Evolutionary conservation across 2,329 filamentous ascomycete genomes (phyloP).

Genomic region (Beauveria varroae): DNA sequence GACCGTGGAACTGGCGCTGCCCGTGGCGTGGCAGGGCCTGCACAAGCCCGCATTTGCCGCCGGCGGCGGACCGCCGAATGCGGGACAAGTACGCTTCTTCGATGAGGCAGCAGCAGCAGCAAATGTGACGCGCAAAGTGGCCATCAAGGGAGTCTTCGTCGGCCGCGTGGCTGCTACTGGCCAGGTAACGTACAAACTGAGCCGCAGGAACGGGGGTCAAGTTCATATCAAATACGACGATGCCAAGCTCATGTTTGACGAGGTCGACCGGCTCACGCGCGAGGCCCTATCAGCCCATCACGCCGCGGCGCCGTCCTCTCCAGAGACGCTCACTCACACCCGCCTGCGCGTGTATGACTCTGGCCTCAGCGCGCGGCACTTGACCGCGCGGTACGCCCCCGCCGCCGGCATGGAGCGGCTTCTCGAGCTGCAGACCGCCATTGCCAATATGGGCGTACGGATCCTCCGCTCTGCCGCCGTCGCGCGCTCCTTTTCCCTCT

Average conservation of each 20-base stretch:
- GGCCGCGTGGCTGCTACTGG: not conserved
- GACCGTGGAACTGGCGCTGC: conserved; percentile 21
- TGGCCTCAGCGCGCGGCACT: conserved; percentile 13
- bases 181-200: not conserved
- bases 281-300: not conserved
- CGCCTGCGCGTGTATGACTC: conserved; percentile 17
- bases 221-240: conserved; percentile 18
- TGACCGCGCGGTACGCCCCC: not conserved
- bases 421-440: not conserved
- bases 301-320: not conserved
- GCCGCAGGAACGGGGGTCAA: not conserved
- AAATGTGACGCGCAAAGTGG: not conserved
- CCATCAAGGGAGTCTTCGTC: not conserved
- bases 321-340: not conserved
- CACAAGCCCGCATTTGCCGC: conserved; percentile 18
- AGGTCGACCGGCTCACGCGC: conserved; percentile 17
- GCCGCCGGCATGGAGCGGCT: not conserved
- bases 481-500: conserved; percentile 13
- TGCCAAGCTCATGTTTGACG: conserved; percentile 19
- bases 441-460: conserved; percentile 11
- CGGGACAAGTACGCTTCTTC: conserved; percentile 1
- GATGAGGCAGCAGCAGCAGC: not conserved
- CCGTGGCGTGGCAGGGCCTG: conserved; percentile 19
- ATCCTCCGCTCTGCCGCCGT: conserved; percentile 13
- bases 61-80: conserved; percentile 14